Conservation (phyloP, 768 basidiomycete genomes). For the Kondoa malvinella region DNA sequence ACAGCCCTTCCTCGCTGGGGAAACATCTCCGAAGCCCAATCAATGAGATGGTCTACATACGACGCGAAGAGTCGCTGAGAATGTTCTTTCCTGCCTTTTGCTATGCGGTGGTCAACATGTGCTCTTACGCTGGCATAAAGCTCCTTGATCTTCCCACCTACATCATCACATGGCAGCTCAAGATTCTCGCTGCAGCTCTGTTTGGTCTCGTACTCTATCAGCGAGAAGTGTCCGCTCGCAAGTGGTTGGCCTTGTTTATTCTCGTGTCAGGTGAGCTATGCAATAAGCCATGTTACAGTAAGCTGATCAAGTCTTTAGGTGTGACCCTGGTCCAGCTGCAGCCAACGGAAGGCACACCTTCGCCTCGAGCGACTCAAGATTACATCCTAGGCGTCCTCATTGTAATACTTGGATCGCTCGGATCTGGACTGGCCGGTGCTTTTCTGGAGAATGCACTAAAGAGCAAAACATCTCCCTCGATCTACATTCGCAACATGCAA, state of each 20-base stretch:
- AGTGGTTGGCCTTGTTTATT: conserved; percentile 63
- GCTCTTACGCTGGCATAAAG: not conserved
- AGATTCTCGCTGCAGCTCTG: conserved; percentile 30
- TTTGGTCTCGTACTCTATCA: conserved; percentile 25
- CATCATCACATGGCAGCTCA: conserved; percentile 42
- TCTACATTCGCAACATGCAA: not conserved
- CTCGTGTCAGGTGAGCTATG: conserved; percentile 57
- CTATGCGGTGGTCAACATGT: not conserved
- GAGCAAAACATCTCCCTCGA: conserved; percentile 38
- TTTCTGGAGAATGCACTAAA: conserved; percentile 77
- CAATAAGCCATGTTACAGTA: conserved; percentile 50
- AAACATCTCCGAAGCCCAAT: not conserved
- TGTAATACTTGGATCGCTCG: conserved; percentile 75
- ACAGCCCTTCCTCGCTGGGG: not conserved
- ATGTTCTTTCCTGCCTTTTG: not conserved
- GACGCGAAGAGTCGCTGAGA: not conserved
- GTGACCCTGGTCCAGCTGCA: not conserved
- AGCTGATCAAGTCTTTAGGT: conserved; percentile 28
- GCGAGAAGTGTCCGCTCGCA: conserved; percentile 40
- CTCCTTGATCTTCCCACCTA: conserved; percentile 1
- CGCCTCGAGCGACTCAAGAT: conserved; percentile 24
- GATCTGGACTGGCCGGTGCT: conserved; percentile 83
- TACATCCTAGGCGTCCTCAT: conserved; percentile 70
- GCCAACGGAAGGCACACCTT: conserved; percentile 25
- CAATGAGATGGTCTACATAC: not conserved